Evolutionary conservation across 2,329 filamentous ascomycete species (phyloP).

Genomic region (Ceratocystis eucalypticola): DNA sequence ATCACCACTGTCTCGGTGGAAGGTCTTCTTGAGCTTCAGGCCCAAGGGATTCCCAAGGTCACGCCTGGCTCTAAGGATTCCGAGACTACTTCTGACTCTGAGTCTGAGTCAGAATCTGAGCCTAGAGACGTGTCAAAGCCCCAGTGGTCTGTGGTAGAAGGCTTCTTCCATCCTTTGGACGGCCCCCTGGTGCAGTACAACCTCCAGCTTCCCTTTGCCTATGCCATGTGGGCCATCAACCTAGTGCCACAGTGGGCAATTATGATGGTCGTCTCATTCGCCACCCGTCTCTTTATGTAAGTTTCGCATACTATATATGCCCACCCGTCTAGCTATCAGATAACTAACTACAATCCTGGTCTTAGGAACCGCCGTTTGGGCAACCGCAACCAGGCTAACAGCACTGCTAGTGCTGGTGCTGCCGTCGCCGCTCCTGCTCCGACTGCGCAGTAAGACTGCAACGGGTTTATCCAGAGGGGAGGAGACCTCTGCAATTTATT

Average conservation of each 20-base stretch:
- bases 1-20: slow-evolving; percentile 52
- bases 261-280: slow-evolving; percentile 62
- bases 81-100: background rate
- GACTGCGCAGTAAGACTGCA: background rate
- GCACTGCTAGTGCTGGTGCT: slow-evolving; percentile 21
- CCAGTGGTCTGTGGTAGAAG: slow-evolving; percentile 37
- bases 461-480: background rate
- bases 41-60: slow-evolving; percentile 34
- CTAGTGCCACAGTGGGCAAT: slow-evolving; percentile 61
- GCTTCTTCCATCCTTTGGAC: slow-evolving; percentile 64
- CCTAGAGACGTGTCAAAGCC: slow-evolving; percentile 11
- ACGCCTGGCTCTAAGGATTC: background rate
- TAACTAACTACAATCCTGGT: background rate
- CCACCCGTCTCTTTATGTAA: slow-evolving; percentile 65
- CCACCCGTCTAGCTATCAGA: background rate
- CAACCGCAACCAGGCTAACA: background rate
- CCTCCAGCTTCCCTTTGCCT: slow-evolving; percentile 51
- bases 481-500: background rate
- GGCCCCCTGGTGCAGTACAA: slow-evolving; percentile 50
- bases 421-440: slow-evolving; percentile 1
- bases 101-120: slow-evolving; percentile 19
- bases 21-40: slow-evolving; percentile 47
- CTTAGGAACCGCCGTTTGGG: slow-evolving; percentile 14
- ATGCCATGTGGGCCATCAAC: slow-evolving; percentile 52
- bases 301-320: slow-evolving; percentile 26